Evolutionary conservation across 371 early-diverging fungal species (phyloP), one percentile per base, ranked within the genome.

Genomic region (Parasitella parasitica): DNA sequence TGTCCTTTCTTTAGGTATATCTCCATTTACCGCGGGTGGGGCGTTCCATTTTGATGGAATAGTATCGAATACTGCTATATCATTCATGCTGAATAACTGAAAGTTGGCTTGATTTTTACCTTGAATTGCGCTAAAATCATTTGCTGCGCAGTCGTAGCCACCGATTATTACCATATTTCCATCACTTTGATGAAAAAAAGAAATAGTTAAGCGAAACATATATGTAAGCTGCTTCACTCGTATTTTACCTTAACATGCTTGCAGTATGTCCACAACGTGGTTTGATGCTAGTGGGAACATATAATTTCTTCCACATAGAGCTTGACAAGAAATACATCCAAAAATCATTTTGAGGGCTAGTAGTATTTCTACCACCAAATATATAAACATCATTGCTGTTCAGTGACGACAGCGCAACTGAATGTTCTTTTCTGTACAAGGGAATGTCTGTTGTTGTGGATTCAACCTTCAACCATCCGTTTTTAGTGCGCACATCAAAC

Each of bases 261-360:
- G 57, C 36, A n/a, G 57, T 57, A 63, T 63, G 63, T 1, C 63
- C 63, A 50, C 59, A 51, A 28, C 59, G 15, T 0, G 39, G 20
- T 3, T n/a, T 56, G 6, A 28, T 50, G 4, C 1, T 34, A n/a
- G 26, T 32, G 11, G 56, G 49, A 28, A 26, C 3, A 3, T 11
- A 3, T 1, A 51, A 22, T 4, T 50, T 18, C 12, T 20, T 57
- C 63, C 63, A 63, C 30, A 20, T 12, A 26, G 18, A 38, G 1
- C 8, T 22, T 3, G 15, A 5, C 4, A 51, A 3, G 15, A 22
- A 50, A 16, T 51, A 63, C 1, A 13, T 12, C 57, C 57, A 63
- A 34, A 57, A 49, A 57, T 63, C 63, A 20, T 63, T 51, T 18
- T 60, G 60, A 22, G 36, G 8, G 3, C 12, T 20, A 1, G 22